Conservation (phyloP, 495 filamentous ascomycete species). For the Xylaria grammica region DNA sequence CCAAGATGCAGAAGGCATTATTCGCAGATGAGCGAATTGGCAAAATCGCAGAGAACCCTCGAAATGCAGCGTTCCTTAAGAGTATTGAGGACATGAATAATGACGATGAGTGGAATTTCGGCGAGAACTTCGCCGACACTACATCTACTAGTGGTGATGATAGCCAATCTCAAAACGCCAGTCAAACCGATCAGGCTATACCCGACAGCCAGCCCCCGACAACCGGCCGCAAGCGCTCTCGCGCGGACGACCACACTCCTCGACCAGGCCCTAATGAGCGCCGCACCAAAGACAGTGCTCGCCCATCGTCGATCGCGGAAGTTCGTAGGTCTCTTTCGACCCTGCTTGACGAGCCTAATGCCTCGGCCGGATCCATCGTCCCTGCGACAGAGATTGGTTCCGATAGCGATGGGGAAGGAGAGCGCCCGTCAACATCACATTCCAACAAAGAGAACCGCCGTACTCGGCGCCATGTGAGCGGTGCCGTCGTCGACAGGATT, state of each 20-base stretch:
- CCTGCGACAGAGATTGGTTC: constrained; percentile 50
- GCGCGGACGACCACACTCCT: constrained; percentile 58
- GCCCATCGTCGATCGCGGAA: constrained; percentile 73
- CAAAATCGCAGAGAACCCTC: constrained; percentile 88
- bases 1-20: constrained; percentile 88
- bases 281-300: constrained; percentile 63
- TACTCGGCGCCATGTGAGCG: constrained; percentile 31
- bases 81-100: constrained; percentile 84
- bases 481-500: constrained; percentile 78
- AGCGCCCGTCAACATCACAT: constrained; percentile 29
- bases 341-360: constrained; percentile 76
- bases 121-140: constrained; percentile 61
- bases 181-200: constrained; percentile 31
- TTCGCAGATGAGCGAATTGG: constrained; percentile 89
- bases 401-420: constrained; percentile 49
- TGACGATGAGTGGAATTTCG: constrained; percentile 80
- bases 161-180: constrained; percentile 31
- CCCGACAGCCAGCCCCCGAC: constrained; percentile 50
- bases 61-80: constrained; percentile 85
- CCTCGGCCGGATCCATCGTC: constrained; percentile 47
- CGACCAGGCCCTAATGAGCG: constrained; percentile 64
- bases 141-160: constrained; percentile 50
- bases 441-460: constrained; percentile 50
- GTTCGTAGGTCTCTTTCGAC: constrained; percentile 80
- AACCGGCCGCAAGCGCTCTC: constrained; percentile 34